A percentile compares a stretch with the other conserved stretches of the same genome.
Conservation (phyloP, 805 yeast species). For the Hanseniaspora pseudoguilliermondii region DNA sequence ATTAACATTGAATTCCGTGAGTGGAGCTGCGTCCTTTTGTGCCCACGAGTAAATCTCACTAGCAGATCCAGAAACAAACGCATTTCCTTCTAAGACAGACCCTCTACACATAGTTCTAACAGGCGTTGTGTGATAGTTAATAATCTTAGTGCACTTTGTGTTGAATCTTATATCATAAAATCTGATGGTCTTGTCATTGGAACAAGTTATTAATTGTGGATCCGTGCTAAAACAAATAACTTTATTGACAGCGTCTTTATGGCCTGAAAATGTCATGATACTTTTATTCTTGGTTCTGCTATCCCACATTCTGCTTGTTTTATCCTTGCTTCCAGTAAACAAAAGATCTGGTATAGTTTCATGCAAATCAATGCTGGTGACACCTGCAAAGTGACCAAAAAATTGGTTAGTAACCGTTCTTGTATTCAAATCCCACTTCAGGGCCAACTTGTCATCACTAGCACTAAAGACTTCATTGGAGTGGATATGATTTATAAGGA, state of each 20-base stretch:
- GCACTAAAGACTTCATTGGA: slow-evolving; percentile 77
- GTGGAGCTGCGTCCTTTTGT: slow-evolving; percentile 61
- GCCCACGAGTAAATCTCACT: slow-evolving; percentile 77
- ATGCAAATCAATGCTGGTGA: slow-evolving; percentile 70
- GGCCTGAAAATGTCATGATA: slow-evolving; percentile 71
- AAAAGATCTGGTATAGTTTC: slow-evolving; percentile 70
- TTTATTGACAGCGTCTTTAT: slow-evolving; percentile 58
- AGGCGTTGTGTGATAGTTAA: slow-evolving; percentile 77
- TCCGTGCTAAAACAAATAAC: slow-evolving; percentile 57
- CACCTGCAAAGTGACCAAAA: slow-evolving; percentile 89
- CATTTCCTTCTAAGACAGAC: slow-evolving; percentile 46
- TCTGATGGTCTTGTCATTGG: slow-evolving; percentile 72
- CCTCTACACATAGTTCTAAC: slow-evolving; percentile 58
- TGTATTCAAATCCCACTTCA: slow-evolving; percentile 92
- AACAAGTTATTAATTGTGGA: slow-evolving; percentile 75
- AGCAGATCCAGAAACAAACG: slow-evolving; percentile 70
- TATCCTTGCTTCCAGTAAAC: slow-evolving; percentile 81
- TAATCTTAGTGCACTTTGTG: slow-evolving; percentile 53
- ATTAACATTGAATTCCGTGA: slow-evolving; percentile 36
- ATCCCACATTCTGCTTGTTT: slow-evolving; percentile 86
- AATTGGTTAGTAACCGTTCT: slow-evolving; percentile 72
- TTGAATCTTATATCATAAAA: slow-evolving; percentile 78
- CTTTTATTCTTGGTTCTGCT: slow-evolving; percentile 57
- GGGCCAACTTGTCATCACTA: slow-evolving; percentile 82
- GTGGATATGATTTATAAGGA: slow-evolving; percentile 58